Base-by-base conservation (phyloP, 1,284 basidiomycete genomes). In the Marasmius tenuissimus region DNA sequence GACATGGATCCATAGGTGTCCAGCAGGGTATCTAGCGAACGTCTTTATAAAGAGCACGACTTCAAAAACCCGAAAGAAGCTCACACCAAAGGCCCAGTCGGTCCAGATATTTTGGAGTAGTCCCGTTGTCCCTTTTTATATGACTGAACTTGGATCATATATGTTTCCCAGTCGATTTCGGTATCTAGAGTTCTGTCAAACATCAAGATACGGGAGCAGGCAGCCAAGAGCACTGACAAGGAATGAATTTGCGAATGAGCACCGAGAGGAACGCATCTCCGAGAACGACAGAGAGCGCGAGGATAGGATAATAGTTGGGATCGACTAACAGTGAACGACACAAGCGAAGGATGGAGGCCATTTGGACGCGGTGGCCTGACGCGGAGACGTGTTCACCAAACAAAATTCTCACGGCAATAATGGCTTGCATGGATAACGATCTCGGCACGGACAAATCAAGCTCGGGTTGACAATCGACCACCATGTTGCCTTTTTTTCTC, bases 81-180 rank as follows among this genome's bases (percentile, higher is more conserved):
- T 76, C 68, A 96, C 94, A 98, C 96, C 14, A 97, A 81, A 6
- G 94, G 94, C 6, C 97, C 97, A 3, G 95, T 98, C 8, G 95
- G 96, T 0, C 97, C 97, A 62, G 84, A 81, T 62, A 99, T 91
- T 61, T 83, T 78, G n/a, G 85, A 80, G 72, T 99, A 99, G 73
- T 96, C 86, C 34, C 91, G 81, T 75, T 97, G 90, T 42, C 97
- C 97, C 51, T 86, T 83, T 51, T 92, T 70, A 75, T 93, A 96
- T 54, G 92, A 74, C 58, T 89, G 82, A 1, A 93, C 85, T 65
- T 99, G 97, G 62, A 91, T 81, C 85, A 96, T 91, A 71, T 97
- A 97, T 0, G 96, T 97, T 71, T 88, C 84, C 86, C 92, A 99
- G 77, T 99, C 97, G 70, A 99, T 99, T 76, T 99, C 97, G n/a